These are phyloP conservation scores for Solanum lignicaule DNA, from an alignment of 257 asterid genomes.

Conservation along the genomic window DNA sequence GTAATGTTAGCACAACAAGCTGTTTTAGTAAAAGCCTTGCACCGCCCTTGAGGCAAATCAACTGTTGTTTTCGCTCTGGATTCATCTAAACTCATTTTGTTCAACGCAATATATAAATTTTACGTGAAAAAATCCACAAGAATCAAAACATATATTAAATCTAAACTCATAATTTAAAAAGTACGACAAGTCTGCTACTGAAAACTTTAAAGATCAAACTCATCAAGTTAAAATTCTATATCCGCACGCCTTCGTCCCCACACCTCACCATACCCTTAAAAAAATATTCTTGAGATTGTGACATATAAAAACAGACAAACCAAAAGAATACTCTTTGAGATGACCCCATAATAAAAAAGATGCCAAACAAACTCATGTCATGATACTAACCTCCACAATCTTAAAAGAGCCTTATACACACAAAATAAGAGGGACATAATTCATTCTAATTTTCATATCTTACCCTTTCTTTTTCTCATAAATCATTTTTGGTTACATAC, in stretches of 20 bases:
- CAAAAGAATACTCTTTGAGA: background rate
- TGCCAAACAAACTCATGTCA: slow-evolving; percentile 14
- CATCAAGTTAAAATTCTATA: background rate
- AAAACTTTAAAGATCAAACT: background rate
- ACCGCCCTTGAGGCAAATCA: background rate
- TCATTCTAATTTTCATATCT: background rate
- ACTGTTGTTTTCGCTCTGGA: accelerated
- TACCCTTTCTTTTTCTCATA: slow-evolving; percentile 8
- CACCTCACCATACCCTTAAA: background rate
- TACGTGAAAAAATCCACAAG: background rate
- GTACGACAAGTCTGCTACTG: background rate
- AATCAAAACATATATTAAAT: background rate
- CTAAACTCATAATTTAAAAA: background rate
- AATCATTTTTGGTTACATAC: background rate
- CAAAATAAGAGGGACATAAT: background rate
- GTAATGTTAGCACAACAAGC: no score
- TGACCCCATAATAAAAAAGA: slow-evolving; percentile 7
- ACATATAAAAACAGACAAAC: slow-evolving; percentile 9
- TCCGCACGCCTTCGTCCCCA: no score
- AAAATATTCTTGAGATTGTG: background rate
- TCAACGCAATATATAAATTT: background rate
- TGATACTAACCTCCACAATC: slow-evolving; percentile 5
- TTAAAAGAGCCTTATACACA: background rate
- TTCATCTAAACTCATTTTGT: background rate
- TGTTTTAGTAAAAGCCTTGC: background rate